Conservation (phyloP, 2,329 filamentous ascomycete species). For the Talaromyces sp. region DNA sequence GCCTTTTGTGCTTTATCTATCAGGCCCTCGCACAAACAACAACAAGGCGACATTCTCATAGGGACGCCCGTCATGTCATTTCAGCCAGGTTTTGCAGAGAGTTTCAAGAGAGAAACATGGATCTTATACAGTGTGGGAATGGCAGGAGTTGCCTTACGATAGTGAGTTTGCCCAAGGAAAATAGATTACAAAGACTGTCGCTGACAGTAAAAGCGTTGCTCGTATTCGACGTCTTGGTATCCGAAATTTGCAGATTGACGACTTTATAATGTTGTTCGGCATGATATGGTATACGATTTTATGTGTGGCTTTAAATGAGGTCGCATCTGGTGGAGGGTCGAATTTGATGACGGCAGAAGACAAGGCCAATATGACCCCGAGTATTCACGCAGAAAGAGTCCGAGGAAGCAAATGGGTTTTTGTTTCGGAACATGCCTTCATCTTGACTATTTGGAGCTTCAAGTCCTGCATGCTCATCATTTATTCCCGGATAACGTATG, state of each 20-base stretch:
- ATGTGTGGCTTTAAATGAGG: slow-evolving; percentile 49
- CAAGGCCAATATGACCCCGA: slow-evolving; percentile 39
- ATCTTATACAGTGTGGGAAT: slow-evolving; percentile 35
- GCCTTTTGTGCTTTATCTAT: not conserved
- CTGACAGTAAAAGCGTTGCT: slow-evolving; percentile 23
- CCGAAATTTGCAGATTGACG: slow-evolving; percentile 49
- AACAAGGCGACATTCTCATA: not conserved
- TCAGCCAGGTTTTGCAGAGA: slow-evolving; percentile 18
- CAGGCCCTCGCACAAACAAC: not conserved
- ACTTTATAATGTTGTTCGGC: slow-evolving; percentile 51
- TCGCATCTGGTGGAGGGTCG: slow-evolving; percentile 50
- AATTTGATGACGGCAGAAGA: slow-evolving; percentile 53
- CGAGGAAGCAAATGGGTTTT: slow-evolving; percentile 58
- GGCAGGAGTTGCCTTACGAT: slow-evolving; percentile 29
- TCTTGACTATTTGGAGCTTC: slow-evolving; percentile 48
- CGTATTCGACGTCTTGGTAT: slow-evolving; percentile 40
- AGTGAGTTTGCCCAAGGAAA: slow-evolving; percentile 28
- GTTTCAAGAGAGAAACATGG: slow-evolving; percentile 35
- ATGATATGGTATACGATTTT: slow-evolving; percentile 52
- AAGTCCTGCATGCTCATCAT: slow-evolving; percentile 51
- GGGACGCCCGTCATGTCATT: not conserved
- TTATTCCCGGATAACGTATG: slow-evolving; percentile 46
- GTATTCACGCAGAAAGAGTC: slow-evolving; percentile 37
- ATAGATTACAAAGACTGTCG: slow-evolving; percentile 14
- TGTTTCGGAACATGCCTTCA: slow-evolving; percentile 57